These are phyloP conservation scores for Bryum argenteum DNA, from an alignment of 225 moss, liverwort and hornwort species.

Conservation along the genomic window DNA sequence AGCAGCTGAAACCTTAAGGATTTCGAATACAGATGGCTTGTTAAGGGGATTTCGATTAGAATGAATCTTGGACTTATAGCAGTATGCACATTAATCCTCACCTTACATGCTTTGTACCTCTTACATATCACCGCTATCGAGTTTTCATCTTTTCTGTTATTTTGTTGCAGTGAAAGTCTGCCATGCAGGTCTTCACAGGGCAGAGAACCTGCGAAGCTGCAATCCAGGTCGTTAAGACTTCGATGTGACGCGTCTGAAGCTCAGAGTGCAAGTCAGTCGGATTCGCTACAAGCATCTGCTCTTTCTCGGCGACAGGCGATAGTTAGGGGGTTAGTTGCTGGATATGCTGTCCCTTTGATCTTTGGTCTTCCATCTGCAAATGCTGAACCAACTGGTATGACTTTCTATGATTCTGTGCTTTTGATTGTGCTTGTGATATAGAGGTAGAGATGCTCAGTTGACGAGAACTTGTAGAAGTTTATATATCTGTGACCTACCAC, in stretches of 20 bases:
- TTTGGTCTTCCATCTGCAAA: conserved; percentile 44
- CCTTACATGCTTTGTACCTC: conserved; percentile 8
- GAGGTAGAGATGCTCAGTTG: conserved; percentile 1
- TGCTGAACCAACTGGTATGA: conserved; percentile 62
- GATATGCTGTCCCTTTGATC: conserved; percentile 52
- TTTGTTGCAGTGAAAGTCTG: conserved; percentile 46
- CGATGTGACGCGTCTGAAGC: conserved; percentile 41
- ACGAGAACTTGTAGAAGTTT: conserved; percentile 15
- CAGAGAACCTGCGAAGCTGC: conserved; percentile 41
- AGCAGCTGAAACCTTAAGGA: no score
- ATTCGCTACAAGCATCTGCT: conserved; percentile 34
- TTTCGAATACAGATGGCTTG: no score
- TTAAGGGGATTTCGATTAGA: no score
- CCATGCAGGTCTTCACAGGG: conserved; percentile 26
- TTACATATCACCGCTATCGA: neutral
- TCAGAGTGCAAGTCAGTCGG: conserved; percentile 25
- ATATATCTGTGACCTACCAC: neutral
- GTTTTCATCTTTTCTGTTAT: conserved; percentile 2
- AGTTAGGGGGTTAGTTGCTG: conserved; percentile 63
- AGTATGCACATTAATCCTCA: neutral
- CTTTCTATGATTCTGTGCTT: neutral
- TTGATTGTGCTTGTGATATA: neutral
- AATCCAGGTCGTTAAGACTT: conserved; percentile 37
- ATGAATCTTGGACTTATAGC: no score
- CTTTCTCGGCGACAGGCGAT: conserved; percentile 68